phyloP scores from a whole-genome alignment of 768 basidiomycete genomes.

The Symmetrospora coprosmae region DNA sequence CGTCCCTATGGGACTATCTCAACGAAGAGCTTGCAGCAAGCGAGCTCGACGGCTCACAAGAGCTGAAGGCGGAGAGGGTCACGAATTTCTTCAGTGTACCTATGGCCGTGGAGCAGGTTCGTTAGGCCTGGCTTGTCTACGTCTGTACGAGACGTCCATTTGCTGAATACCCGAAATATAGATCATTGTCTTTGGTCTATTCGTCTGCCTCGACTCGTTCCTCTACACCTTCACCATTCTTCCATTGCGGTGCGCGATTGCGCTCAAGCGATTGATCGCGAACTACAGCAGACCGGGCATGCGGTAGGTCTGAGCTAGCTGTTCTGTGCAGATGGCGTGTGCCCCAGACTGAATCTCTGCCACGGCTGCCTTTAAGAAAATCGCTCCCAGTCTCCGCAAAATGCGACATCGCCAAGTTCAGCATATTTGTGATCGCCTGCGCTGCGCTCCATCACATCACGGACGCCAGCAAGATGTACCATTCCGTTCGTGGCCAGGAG shows the following conservation, averaged over 20 bases:
- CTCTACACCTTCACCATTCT: constrained; percentile 95
- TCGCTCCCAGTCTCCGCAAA: constrained; percentile 74
- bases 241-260: constrained; percentile 69
- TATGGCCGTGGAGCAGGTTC: constrained; percentile 82
- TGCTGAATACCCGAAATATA: constrained; percentile 33
- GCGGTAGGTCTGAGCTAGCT: constrained; percentile 5
- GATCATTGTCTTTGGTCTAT: constrained; percentile 82
- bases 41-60: constrained; percentile 83
- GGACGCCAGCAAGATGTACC: constrained; percentile 95
- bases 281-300: constrained; percentile 7
- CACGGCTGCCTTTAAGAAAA: too few species aligned
- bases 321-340: not conserved
- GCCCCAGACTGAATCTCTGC: too few species aligned
- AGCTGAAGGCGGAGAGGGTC: constrained; percentile 76
- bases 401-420: constrained; percentile 70
- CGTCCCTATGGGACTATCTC: constrained; percentile 84
- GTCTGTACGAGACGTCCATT: too few species aligned
- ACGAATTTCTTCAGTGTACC: constrained; percentile 91
- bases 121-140: constrained; percentile 20
- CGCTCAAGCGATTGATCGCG: constrained; percentile 42
- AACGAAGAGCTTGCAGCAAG: constrained; percentile 74
- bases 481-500: constrained; percentile 91
- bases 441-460: constrained; percentile 64
- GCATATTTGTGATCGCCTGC: constrained; percentile 61
- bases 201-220: constrained; percentile 91